Evolutionary conservation across 2,329 filamentous ascomycete species (phyloP).

Genomic region (Sporothrix protearum): DNA sequence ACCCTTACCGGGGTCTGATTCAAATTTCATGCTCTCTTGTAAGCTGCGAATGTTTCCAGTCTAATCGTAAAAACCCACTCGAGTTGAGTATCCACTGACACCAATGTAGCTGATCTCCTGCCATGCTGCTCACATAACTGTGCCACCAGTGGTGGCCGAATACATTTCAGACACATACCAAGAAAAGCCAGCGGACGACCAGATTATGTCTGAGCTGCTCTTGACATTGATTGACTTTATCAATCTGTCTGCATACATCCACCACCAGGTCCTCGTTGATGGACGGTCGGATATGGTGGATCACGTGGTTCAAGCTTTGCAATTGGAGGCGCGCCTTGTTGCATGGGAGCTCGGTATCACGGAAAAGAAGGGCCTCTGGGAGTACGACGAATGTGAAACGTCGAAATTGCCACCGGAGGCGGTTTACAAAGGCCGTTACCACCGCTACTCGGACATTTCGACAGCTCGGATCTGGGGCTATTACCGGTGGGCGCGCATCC

Average conservation of each 20-base stretch:
- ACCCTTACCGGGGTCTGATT: slow-evolving; percentile 51
- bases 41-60: slow-evolving; percentile 24
- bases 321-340: slow-evolving; percentile 41
- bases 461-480: slow-evolving; percentile 56
- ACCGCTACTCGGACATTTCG: slow-evolving; percentile 54
- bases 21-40: slow-evolving; percentile 58
- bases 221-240: slow-evolving; percentile 41
- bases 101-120: slow-evolving; percentile 42
- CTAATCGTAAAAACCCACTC: not conserved
- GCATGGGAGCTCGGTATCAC: slow-evolving; percentile 37
- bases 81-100: not conserved
- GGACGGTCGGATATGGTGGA: slow-evolving; percentile 36
- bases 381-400: slow-evolving; percentile 36
- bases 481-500: slow-evolving; percentile 56
- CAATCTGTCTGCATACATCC: slow-evolving; percentile 39
- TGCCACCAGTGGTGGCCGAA: slow-evolving; percentile 45
- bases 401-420: slow-evolving; percentile 39
- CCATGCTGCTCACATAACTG: slow-evolving; percentile 38
- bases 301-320: slow-evolving; percentile 40
- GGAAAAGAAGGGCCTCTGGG: slow-evolving; percentile 39
- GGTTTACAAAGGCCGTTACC: slow-evolving; percentile 52
- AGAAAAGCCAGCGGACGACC: slow-evolving; percentile 37
- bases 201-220: slow-evolving; percentile 41
- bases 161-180: slow-evolving; percentile 40
- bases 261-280: slow-evolving; percentile 39